Conservation (phyloP, 495 filamentous ascomycete genomes). For the Penicillium mononematosum region DNA sequence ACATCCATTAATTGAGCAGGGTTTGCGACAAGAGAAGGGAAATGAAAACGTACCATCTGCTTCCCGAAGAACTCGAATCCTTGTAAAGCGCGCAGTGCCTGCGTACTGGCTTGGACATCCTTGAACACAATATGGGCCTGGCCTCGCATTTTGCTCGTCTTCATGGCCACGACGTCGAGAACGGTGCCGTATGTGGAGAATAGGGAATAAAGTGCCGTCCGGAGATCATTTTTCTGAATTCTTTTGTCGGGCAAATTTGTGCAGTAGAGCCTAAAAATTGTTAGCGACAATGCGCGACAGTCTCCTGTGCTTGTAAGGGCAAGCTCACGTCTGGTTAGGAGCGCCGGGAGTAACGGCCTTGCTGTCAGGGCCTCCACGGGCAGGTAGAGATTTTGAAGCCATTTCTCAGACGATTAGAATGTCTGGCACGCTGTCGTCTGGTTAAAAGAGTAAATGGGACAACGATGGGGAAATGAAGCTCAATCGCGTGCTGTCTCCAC, state of each 20-base stretch:
- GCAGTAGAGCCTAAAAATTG: constrained; percentile 69
- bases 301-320: constrained; percentile 14
- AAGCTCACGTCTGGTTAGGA: constrained; percentile 72
- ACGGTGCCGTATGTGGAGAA: constrained; percentile 93
- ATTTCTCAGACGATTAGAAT: constrained; percentile 23
- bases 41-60: constrained; percentile 65
- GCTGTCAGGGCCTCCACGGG: constrained; percentile 37
- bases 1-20: constrained; percentile 7
- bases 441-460: background rate
- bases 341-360: constrained; percentile 38
- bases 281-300: constrained; percentile 24
- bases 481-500: constrained; percentile 7
- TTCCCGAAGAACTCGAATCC: constrained; percentile 85
- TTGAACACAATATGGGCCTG: constrained; percentile 92
- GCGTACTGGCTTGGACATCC: constrained; percentile 81
- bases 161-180: constrained; percentile 88
- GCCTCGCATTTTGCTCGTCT: constrained; percentile 86
- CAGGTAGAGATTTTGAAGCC: constrained; percentile 39
- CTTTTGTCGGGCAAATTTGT: constrained; percentile 79
- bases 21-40: background rate
- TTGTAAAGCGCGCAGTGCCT: constrained; percentile 84
- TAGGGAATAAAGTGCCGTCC: constrained; percentile 82
- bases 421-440: background rate
- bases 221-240: constrained; percentile 76
- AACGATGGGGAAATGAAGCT: constrained; percentile 12